Evolutionary conservation across 2,329 filamentous ascomycete species (phyloP).

Genomic region (Phialophora expanda): DNA sequence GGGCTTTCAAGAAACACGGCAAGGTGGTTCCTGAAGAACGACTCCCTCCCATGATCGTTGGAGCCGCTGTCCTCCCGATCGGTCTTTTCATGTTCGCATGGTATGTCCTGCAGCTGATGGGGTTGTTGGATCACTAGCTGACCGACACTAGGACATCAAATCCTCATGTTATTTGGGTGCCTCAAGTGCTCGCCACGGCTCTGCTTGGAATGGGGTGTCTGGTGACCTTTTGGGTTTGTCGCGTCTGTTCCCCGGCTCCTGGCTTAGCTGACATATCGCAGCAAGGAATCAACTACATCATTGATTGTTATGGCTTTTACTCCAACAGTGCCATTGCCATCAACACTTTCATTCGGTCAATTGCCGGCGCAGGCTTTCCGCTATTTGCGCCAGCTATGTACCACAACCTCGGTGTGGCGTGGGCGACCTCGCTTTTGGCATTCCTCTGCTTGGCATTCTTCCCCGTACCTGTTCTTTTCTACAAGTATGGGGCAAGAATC

Average conservation of each 20-base stretch:
- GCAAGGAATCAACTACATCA: slow-evolving; percentile 52
- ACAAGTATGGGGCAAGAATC: slow-evolving; percentile 53
- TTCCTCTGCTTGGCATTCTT: slow-evolving; percentile 50
- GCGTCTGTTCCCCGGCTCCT: neutral
- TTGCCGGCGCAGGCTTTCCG: slow-evolving; percentile 45
- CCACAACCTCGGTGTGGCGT: slow-evolving; percentile 46
- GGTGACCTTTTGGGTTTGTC: slow-evolving; percentile 48
- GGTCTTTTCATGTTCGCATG: slow-evolving; percentile 58
- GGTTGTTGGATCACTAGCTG: neutral
- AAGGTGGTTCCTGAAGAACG: slow-evolving; percentile 50
- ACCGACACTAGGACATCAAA: slow-evolving; percentile 43
- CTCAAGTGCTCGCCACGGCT: slow-evolving; percentile 51
- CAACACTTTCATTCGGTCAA: slow-evolving; percentile 46
- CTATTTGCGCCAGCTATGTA: slow-evolving; percentile 45
- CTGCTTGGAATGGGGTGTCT: slow-evolving; percentile 52
- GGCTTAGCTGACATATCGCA: neutral
- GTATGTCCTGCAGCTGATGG: slow-evolving; percentile 39
- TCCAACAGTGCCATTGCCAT: slow-evolving; percentile 50
- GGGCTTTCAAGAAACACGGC: slow-evolving; percentile 48
- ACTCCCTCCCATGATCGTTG: slow-evolving; percentile 53
- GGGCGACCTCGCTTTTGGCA: slow-evolving; percentile 49
- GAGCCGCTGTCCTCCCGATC: slow-evolving; percentile 49
- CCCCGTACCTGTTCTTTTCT: slow-evolving; percentile 57
- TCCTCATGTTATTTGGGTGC: slow-evolving; percentile 51
- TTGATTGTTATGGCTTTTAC: slow-evolving; percentile 50